Conservation (phyloP, 805 yeast species). For the Nakazawaea ishiwadae region DNA sequence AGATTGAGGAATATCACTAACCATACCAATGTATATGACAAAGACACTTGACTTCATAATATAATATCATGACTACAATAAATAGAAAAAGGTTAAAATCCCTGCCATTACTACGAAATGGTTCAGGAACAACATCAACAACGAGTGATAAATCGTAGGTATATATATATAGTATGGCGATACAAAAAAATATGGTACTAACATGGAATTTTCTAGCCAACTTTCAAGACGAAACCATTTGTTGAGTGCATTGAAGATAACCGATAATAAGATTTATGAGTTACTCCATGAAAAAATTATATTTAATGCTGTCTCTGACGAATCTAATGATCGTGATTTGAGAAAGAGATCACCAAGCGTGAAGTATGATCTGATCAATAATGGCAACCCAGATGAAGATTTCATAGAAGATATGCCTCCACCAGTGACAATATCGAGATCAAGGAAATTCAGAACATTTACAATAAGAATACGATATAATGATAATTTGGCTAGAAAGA, state of each 20-base stretch:
- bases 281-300: conserved; percentile 27
- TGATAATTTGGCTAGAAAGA: conserved; percentile 11
- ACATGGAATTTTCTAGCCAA: no score
- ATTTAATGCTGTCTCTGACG: conserved; percentile 16
- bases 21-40: no score
- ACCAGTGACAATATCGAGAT: neutral
- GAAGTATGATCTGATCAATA: conserved; percentile 14
- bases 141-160: neutral
- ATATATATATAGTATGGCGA: neutral
- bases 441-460: conserved; percentile 1
- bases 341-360: conserved; percentile 2
- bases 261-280: conserved; percentile 34
- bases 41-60: no score
- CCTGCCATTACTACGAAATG: neutral
- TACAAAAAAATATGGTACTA: no score
- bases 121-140: no score
- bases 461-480: conserved; percentile 17
- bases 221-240: conserved; percentile 13
- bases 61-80: no score
- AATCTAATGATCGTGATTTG: conserved; percentile 1
- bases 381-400: conserved; percentile 19
- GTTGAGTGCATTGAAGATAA: conserved; percentile 28
- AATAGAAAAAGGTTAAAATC: no score
- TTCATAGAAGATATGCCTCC: neutral
- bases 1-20: no score